Evolutionary conservation across 768 basidiomycete genomes (phyloP), one percentile per base, ranked within the genome.

Genomic region (Naganishia randhawae): DNA sequence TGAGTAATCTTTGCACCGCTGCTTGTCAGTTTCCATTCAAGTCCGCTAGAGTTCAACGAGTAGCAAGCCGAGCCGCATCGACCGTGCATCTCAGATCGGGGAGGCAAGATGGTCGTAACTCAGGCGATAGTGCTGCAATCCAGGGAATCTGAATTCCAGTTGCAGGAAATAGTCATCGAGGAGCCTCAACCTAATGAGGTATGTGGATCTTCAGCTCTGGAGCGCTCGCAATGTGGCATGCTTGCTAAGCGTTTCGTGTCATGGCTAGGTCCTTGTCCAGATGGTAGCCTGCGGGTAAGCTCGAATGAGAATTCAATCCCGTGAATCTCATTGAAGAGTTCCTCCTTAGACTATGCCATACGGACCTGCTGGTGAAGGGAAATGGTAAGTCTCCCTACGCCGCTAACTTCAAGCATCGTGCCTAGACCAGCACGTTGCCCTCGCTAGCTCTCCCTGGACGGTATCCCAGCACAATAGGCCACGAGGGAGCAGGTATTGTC

Each of bases 401-500:
- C 9, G 54, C 6, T 4, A 0, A 5, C 16, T 35, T 22, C 11
- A 33, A 9, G 4, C 7, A 8, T n/a, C 27, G 39, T 39, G 37
- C 57, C n/a, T 2, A 33, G 19, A 22, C 10, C 32, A 31, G 3
- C 14, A 8, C 51, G 4, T 25, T 10, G 2, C 4, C 13, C 17
- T 41, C 39, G 1, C 3, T 48, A 61, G 57, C 39, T 5, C 37
- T 61, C 14, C 57, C 57, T 13, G 57, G 57, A 41, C 31, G 37
- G 39, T 55, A 50, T 50, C 63, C 63, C 7, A 50, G 45, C 27
- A 64, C 63, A 2, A 33, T 64, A 2, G 63, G 63, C 14, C 63
- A 64, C n/a, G 63, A 64, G 48, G 63, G 63, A 9, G 63, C 63
- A 1, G 63, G 63, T 9, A 50, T 64, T 32, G 63, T 64, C 16